Evolutionary conservation across 306 rosid species (phyloP), one percentile per base, ranked within the genome.

Genomic region (Abrus precatorius): DNA sequence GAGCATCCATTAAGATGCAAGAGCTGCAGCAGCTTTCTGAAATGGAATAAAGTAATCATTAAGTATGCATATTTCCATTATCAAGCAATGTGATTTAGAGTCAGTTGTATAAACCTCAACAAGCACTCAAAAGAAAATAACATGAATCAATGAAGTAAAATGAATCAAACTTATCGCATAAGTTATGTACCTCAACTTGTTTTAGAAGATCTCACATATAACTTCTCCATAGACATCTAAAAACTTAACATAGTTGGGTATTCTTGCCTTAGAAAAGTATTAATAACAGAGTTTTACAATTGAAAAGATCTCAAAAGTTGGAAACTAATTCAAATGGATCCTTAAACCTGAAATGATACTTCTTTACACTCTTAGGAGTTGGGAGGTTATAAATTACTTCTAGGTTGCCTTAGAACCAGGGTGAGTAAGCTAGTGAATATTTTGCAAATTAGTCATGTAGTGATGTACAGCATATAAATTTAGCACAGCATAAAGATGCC

Each of bases 21-120:
- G 43, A 80, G 72, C 53, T 56, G 92, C 84, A 32, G 93, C 82
- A 76, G 89, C 91, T 84, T 87, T 92, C 97, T 90, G 87, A 80
- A 82, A 83, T 75, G 57, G 65, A 53, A 71, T 56, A 6, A 13
- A 52, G 8, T 50, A n/a, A 12, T 59, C 44, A 72, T 54, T 34
- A 7, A 72, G 52, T 60, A 38, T 60, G 43, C 9, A 5, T 62
- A 11, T 62, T 40, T 5, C 33, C 7, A 7, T 65, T 8, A n/a
- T 0, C 7, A 65, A 34, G 8, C 49, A 40, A 1, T 3, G 33
- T 9, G 7, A 29, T 47, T 29, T 6, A 43, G 8, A 43, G 40
- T 36, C 40, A 4, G 40, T 36, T 36, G 4, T 36, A 36, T 36
- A 36, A 36, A 1, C 40, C 4, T 36, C 4, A 36, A 2, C 40